These are phyloP conservation scores for Mycena rosella DNA, from an alignment of 768 basidiomycete species.

Conservation along the genomic window DNA sequence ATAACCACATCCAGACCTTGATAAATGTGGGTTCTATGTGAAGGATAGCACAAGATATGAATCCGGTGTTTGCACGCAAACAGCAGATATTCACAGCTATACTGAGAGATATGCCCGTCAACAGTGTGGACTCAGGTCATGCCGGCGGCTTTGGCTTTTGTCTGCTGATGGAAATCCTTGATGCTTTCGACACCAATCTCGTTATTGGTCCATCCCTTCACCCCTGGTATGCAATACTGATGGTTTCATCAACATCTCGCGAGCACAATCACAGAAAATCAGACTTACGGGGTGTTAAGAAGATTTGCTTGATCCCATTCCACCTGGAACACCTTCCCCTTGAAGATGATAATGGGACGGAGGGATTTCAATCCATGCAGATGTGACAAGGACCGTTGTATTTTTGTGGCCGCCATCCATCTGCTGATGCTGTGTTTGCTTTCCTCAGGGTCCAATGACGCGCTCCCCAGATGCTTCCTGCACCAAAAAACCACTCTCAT, in stretches of 20 bases:
- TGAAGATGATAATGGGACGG: conserved; percentile 28
- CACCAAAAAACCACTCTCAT: conserved; percentile 40
- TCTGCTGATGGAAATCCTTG: conserved; percentile 55
- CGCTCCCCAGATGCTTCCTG: conserved; percentile 26
- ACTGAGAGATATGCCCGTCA: conserved; percentile 63
- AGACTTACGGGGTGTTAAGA: conserved; percentile 5
- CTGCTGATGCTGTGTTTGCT: conserved; percentile 17
- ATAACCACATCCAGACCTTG: conserved; percentile 59
- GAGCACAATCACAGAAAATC: not conserved
- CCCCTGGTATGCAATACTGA: conserved; percentile 10
- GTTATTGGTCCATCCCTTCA: conserved; percentile 54
- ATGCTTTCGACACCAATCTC: conserved; percentile 54
- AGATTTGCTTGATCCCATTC: conserved; percentile 27
- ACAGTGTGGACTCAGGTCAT: conserved; percentile 50
- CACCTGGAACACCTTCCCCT: conserved; percentile 25
- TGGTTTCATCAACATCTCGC: not conserved
- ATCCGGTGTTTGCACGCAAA: conserved; percentile 53
- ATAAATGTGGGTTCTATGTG: conserved; percentile 59
- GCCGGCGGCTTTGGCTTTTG: conserved; percentile 49
- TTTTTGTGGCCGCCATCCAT: conserved; percentile 13
- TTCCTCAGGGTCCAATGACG: conserved; percentile 32
- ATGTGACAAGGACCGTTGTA: conserved; percentile 17
- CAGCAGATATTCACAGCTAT: conserved; percentile 51
- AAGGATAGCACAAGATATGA: conserved; percentile 57
- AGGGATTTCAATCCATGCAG: not conserved